Conservation (phyloP, 768 basidiomycete genomes). For the Boletales sp. region DNA sequence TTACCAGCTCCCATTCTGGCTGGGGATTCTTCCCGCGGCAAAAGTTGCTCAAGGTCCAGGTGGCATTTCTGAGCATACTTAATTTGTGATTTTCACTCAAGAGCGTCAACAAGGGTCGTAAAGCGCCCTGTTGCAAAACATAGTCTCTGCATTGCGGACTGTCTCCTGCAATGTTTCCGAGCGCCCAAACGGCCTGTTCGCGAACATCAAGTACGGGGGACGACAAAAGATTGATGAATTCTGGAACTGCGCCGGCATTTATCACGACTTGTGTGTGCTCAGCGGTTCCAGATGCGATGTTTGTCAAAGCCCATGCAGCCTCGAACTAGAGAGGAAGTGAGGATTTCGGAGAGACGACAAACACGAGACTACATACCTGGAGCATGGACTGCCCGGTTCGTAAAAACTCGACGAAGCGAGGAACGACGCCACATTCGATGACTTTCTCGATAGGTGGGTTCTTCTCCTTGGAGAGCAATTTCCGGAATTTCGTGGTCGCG, state of each 20-base stretch:
- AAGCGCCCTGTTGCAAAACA: slow-evolving; percentile 89
- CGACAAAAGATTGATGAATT: slow-evolving; percentile 94
- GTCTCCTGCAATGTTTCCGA: slow-evolving; percentile 99
- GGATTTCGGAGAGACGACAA: slow-evolving; percentile 5
- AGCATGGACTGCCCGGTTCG: slow-evolving; percentile 77
- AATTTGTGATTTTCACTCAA: slow-evolving; percentile 97
- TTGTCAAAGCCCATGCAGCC: slow-evolving; percentile 96
- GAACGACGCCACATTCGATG: slow-evolving; percentile 95
- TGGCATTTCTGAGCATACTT: slow-evolving; percentile 97
- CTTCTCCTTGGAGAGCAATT: slow-evolving; percentile 98
- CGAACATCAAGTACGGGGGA: slow-evolving; percentile 95
- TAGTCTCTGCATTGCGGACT: slow-evolving; percentile 97
- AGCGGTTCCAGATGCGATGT: slow-evolving; percentile 97
- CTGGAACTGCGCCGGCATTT: slow-evolving; percentile 88
- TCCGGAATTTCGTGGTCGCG: slow-evolving; percentile 97
- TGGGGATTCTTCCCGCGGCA: slow-evolving; percentile 98
- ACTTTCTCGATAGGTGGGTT: slow-evolving; percentile 99
- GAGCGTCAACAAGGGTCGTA: slow-evolving; percentile 85
- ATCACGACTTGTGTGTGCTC: slow-evolving; percentile 99
- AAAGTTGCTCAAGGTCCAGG: slow-evolving; percentile 99
- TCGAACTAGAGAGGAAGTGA: slow-evolving; percentile 62
- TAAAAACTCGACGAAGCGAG: slow-evolving; percentile 95
- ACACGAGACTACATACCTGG: slow-evolving; percentile 48
- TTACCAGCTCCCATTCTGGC: slow-evolving; percentile 94
- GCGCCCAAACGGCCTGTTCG: slow-evolving; percentile 99